Base-by-base conservation (phyloP, 305 asterid species). In the Euphrasia arctica region DNA sequence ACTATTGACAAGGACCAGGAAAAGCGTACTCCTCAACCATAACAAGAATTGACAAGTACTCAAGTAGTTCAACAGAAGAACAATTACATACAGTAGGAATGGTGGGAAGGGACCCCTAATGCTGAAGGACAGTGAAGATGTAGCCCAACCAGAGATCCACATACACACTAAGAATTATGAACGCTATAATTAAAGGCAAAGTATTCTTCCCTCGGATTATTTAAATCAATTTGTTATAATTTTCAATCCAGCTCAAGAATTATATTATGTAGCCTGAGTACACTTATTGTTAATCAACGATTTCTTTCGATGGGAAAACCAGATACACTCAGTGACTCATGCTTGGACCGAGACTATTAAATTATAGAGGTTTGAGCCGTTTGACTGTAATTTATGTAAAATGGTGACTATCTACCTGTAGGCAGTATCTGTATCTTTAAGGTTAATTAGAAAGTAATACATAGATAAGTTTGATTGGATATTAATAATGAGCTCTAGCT, bases 131-230 rank as follows among this genome's bases (percentile, higher is more conserved):
- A 9, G 14, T 3, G 14, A 45, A 45, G 15, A 45, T 41, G 61
- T 48, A 58, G 39, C 64, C 41, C 47, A 36, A 60, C 14, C 50
- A 68, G 51, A 56, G 48, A 63, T 51, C 56, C 67, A 49, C 67
- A 47, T 10, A 60, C 15, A 43, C 29, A 49, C 50, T 45, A 57
- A 59, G 66, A 39, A 42, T 39, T 13, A 57, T 29, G 32, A 66
- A 56, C 47, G 28, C 4, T 50, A 49, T 18, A 51, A 60, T 18
- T 27, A 2, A 51, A 50, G 63, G 62, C 68, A 47, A 31, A 31
- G 45, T 60, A 55, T 61, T 3, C 42, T 32, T 18, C 11, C 47
- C 32, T 31, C 66, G 39, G 45, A 39, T 63, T 43, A 67, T 59
- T 34, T 54, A 64, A 57, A 8, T 51, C 32, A 34, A 56, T 47